A percentile compares a stretch with the other conserved stretches of the same genome.
These are phyloP conservation scores for Vitis hybrid DNA, from an alignment of 177 flowering plant genomes.

Conservation along the genomic window DNA sequence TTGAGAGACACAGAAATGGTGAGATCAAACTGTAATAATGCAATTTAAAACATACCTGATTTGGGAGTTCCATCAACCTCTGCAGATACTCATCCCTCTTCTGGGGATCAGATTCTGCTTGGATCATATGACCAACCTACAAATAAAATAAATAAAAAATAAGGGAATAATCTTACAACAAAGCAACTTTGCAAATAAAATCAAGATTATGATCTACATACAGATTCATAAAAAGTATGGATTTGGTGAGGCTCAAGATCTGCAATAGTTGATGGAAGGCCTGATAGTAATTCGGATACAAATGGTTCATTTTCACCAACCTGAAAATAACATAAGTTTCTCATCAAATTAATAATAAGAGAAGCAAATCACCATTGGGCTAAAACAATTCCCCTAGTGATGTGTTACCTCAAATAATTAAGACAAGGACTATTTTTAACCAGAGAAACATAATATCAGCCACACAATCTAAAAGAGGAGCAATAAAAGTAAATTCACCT, in stretches of 20 bases:
- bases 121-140: conserved; percentile 92
- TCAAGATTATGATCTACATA: conserved; percentile 32
- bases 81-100: conserved; percentile 92
- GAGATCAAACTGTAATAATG: background rate
- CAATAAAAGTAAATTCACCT: conserved; percentile 41
- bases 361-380: too few relatives aligned
- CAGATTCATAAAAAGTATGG: conserved; percentile 97
- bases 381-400: too few relatives aligned
- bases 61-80: conserved; percentile 93
- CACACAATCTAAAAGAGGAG: background rate
- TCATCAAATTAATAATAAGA: too few relatives aligned
- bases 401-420: too few relatives aligned
- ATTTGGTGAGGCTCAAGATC: conserved; percentile 99
- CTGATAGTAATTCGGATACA: conserved; percentile 91
- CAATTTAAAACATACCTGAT: conserved; percentile 52
- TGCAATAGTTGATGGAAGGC: conserved; percentile 77
- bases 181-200: background rate
- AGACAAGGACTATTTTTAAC: too few relatives aligned
- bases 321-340: conserved; percentile 34
- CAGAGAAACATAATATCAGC: too few relatives aligned
- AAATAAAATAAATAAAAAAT: conserved; percentile 21
- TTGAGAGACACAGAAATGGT: background rate
- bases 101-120: conserved; percentile 92
- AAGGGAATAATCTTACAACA: background rate
- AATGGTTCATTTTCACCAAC: conserved; percentile 96